Evolutionary conservation across 2,329 filamentous ascomycete genomes (phyloP), one percentile per base, ranked within the genome.

Genomic region (Rosellinia necatrix): DNA sequence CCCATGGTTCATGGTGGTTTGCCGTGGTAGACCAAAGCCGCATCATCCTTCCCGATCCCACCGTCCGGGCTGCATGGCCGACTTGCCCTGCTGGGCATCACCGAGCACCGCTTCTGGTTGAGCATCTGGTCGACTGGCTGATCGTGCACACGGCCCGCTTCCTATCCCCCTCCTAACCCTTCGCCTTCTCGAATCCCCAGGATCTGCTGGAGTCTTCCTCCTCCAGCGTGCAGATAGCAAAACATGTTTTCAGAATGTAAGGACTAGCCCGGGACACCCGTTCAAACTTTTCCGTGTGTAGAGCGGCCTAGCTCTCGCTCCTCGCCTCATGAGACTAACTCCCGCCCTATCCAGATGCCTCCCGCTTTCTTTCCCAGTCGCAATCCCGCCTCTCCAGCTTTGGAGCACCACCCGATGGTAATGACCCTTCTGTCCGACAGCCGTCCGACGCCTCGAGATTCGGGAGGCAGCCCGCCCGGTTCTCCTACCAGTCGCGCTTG

Each of bases 291-390:
- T 40, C 43, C 50, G 34, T 17, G 41, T 52, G 55, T 34, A 27
- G n/a, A n/a, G n/a, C 21, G n/a, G 37, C 13, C 44, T 50, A n/a
- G 6, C 12, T n/a, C 19, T 21, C 17, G 17, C 37, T 35, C 17
- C n/a, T 41, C n/a, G 37, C n/a, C 25, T 19, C 27, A 24, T 37
- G 19, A 4, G 2, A 29, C 54, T 69, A 50, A 71, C 59, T 7
- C 43, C 41, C 29, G 49, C 44, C 49, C 51, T 49, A 50, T 70
- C 7, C 21, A 97, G 94, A 97, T 87, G 94, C 94, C 69, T 97
- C 93, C 65, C 89, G 88, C 66, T 99, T 99, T 74, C 86, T 99
- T 68, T 91, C 92, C 59, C 94, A 97, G 83, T 97, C 92, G 64
- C 92, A 96, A 79, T 96, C 92, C 59, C 88, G 91, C 61, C 80